A percentile compares a stretch with the other conserved stretches of the same genome.
These are phyloP conservation scores for Tetracladium setigerum DNA, from an alignment of 495 filamentous ascomycete species.

Conservation along the genomic window DNA sequence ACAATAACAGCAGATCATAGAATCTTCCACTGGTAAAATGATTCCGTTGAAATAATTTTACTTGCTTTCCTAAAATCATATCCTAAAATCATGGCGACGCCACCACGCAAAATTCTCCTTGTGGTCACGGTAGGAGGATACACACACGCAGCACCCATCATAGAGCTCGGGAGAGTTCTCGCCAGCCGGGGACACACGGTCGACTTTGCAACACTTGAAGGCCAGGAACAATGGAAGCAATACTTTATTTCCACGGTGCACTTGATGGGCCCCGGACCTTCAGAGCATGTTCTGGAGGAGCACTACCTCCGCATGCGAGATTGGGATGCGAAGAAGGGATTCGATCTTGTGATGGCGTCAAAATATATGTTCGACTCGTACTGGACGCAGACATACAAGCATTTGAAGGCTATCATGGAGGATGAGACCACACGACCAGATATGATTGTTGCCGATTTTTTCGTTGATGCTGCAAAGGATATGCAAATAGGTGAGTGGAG, in stretches of 20 bases:
- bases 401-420: constrained; percentile 19
- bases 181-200: constrained; percentile 28
- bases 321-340: constrained; percentile 26
- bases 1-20: too few relatives aligned
- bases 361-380: constrained; percentile 30
- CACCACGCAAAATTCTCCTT: background rate
- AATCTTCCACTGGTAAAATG: too few relatives aligned
- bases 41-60: too few relatives aligned
- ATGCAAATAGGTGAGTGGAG: constrained; percentile 12
- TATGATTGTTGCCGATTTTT: constrained; percentile 32
- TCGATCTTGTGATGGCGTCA: constrained; percentile 21
- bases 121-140: background rate
- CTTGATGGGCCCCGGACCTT: background rate
- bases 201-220: constrained; percentile 31
- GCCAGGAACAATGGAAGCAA: constrained; percentile 27
- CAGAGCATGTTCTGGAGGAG: constrained; percentile 9
- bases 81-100: background rate
- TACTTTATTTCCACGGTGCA: constrained; percentile 24
- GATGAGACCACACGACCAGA: constrained; percentile 19
- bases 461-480: constrained; percentile 31
- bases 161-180: constrained; percentile 31
- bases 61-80: too few relatives aligned
- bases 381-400: constrained; percentile 30
- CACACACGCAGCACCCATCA: constrained; percentile 20
- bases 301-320: constrained; percentile 26